Percentiles rank a stretch among this genome's conserved stretches.
These are phyloP conservation scores for Arthrocladium fulminans DNA, from an alignment of 2,329 filamentous ascomycete species.

Conservation along the genomic window DNA sequence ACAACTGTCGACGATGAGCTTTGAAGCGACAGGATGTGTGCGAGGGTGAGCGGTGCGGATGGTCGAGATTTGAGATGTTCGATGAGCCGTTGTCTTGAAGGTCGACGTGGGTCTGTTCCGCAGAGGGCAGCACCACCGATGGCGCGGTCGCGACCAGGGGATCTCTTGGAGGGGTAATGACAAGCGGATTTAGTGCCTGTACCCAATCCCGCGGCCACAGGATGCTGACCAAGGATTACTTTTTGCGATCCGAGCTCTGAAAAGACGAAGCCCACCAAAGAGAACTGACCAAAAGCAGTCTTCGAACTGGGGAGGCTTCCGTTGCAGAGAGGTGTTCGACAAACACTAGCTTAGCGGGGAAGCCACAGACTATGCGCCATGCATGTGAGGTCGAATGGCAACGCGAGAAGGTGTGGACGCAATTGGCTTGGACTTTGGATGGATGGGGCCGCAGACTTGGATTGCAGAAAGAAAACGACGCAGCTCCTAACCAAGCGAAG, in stretches of 20 bases:
- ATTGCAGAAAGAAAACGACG: background rate
- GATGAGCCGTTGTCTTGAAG: background rate
- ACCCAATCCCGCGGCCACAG: background rate
- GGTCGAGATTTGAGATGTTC: slow-evolving; percentile 1
- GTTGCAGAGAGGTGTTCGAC: background rate
- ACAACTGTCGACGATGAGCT: background rate
- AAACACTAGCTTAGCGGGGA: background rate
- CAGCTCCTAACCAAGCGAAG: background rate
- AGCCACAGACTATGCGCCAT: background rate
- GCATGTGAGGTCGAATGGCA: background rate
- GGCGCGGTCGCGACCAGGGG: background rate
- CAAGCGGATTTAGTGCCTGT: background rate
- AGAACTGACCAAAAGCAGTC: background rate
- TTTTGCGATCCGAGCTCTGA: background rate
- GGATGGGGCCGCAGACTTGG: background rate
- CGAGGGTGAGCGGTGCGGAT: background rate
- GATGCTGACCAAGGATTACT: background rate
- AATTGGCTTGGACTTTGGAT: background rate
- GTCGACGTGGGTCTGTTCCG: background rate
- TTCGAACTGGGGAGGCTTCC: background rate
- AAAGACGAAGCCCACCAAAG: background rate
- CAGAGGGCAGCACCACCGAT: background rate
- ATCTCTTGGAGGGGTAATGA: background rate
- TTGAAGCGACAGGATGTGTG: background rate
- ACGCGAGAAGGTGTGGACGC: slow-evolving; percentile 3